These are phyloP conservation scores for Pseudogymnoascus sp. DNA, from an alignment of 2,329 filamentous ascomycete genomes.

Conservation along the genomic window DNA sequence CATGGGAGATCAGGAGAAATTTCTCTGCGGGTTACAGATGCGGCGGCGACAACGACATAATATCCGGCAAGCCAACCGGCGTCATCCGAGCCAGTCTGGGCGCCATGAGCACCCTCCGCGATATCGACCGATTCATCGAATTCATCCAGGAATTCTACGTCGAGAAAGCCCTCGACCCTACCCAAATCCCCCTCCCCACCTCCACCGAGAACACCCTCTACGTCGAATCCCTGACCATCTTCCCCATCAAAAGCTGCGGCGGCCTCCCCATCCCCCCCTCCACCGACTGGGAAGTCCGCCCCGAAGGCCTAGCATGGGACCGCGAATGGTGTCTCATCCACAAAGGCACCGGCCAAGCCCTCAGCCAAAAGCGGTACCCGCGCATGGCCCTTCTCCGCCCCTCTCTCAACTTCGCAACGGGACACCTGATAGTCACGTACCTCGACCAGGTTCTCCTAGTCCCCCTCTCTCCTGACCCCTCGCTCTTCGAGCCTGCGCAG, in stretches of 20 bases:
- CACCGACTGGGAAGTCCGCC: conserved; percentile 63
- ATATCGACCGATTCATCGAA: conserved; percentile 61
- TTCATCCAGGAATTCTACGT: conserved; percentile 63
- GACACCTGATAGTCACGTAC: conserved; percentile 54
- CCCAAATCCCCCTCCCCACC: not conserved
- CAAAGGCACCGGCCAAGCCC: conserved; percentile 68
- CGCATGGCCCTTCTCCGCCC: conserved; percentile 80
- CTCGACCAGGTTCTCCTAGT: conserved; percentile 39
- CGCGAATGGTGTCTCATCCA: conserved; percentile 94
- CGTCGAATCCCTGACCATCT: conserved; percentile 63
- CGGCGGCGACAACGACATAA: conserved; percentile 71
- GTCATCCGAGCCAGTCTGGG: conserved; percentile 79
- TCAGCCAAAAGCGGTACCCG: conserved; percentile 84
- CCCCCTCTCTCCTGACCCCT: conserved; percentile 61
- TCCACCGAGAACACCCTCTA: conserved; percentile 28
- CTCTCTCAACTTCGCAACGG: conserved; percentile 57
- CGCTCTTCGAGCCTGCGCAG: conserved; percentile 38
- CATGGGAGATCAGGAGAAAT: conserved; percentile 76
- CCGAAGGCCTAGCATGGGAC: conserved; percentile 86
- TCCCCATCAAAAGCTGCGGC: conserved; percentile 90
- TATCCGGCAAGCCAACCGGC: conserved; percentile 78
- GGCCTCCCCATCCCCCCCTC: conserved; percentile 61
- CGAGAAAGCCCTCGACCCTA: conserved; percentile 12
- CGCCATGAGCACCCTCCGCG: conserved; percentile 73
- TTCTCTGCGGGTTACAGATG: conserved; percentile 81